A percentile compares a stretch with the other conserved stretches of the same genome.
These are phyloP conservation scores for Boletus subcaerulescens DNA, from an alignment of 768 basidiomycete genomes.

Conservation along the genomic window DNA sequence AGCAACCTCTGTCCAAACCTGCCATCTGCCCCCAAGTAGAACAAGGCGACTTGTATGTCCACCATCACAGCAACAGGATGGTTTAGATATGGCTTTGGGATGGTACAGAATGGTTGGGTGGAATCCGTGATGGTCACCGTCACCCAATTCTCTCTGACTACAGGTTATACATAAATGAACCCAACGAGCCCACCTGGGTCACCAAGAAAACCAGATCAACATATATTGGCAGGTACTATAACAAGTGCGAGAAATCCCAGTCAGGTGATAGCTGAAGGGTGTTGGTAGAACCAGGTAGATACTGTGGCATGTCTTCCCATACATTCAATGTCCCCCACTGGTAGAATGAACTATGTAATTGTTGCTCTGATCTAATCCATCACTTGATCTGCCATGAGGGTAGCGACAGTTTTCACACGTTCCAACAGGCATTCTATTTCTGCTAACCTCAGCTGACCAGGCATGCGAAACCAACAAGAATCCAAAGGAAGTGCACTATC, in stretches of 20 bases:
- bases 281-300: too few relatives aligned
- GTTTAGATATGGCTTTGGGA: neutral
- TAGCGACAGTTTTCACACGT: too few relatives aligned
- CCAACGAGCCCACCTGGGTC: neutral
- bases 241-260: neutral
- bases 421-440: neutral
- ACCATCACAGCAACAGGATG: neutral
- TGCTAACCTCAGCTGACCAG: too few relatives aligned
- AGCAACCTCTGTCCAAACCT: neutral
- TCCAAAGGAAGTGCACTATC: neutral
- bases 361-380: too few relatives aligned
- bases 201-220: neutral
- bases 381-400: too few relatives aligned
- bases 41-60: neutral
- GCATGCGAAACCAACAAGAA: neutral
- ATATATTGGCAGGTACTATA: neutral
- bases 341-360: too few relatives aligned
- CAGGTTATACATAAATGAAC: neutral
- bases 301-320: neutral
- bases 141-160: neutral
- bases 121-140: neutral
- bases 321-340: too few relatives aligned
- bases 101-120: neutral
- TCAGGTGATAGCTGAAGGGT: neutral
- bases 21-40: neutral